Percentiles rank a stretch among this genome's conserved stretches.
phyloP scores from a whole-genome alignment of 371 early-diverging fungal genomes.

The Vavraia culicis region DNA sequence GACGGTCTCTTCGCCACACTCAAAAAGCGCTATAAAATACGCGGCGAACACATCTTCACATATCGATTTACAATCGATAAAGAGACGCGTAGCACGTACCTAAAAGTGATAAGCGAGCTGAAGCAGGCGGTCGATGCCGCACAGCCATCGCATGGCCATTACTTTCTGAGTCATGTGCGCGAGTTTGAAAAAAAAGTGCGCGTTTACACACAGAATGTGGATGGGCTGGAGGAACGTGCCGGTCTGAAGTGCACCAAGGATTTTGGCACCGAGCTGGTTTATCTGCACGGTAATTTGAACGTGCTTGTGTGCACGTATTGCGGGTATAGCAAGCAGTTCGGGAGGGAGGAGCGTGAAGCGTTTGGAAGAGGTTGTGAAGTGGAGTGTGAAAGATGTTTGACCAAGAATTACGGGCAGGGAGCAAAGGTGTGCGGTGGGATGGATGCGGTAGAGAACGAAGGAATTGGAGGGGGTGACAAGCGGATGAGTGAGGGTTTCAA shows the following conservation, averaged over 20 bases:
- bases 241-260: constrained; percentile 47
- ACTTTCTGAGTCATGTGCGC: constrained; percentile 61
- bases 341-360: not conserved
- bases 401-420: constrained; percentile 49
- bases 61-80: constrained; percentile 45
- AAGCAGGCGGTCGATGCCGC: constrained; percentile 53
- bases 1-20: constrained; percentile 76
- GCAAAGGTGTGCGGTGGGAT: constrained; percentile 53
- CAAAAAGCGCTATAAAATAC: constrained; percentile 54
- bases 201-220: constrained; percentile 91
- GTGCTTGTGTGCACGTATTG: constrained; percentile 32
- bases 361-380: constrained; percentile 10
- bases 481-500: too few relatives aligned
- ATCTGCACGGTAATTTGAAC: constrained; percentile 42
- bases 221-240: constrained; percentile 69
- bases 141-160: constrained; percentile 60
- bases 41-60: constrained; percentile 78
- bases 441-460: constrained; percentile 47
- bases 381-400: constrained; percentile 37
- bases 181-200: constrained; percentile 56
- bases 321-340: constrained; percentile 23
- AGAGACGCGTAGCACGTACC: constrained; percentile 56
- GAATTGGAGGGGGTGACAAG: constrained; percentile 50
- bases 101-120: constrained; percentile 72
- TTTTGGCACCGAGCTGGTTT: constrained; percentile 23